Percentiles rank a stretch among this genome's conserved stretches.
phyloP scores from a whole-genome alignment of 345 rosid species.

The Carallia pectinifolia region DNA sequence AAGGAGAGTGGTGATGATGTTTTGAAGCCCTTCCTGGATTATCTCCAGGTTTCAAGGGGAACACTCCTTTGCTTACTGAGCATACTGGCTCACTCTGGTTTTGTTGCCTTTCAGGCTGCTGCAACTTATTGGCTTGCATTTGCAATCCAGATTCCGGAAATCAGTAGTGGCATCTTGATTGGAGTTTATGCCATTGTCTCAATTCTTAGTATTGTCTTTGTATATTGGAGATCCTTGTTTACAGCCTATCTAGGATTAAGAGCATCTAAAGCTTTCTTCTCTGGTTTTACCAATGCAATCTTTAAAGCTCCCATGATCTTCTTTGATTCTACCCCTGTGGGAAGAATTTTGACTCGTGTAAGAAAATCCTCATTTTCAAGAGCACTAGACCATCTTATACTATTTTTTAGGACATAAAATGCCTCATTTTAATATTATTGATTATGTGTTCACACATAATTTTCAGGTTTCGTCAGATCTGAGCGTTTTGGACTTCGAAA shows the following conservation, averaged over 20 bases:
- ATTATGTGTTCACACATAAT: neutral
- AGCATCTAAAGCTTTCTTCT: slow-evolving; percentile 34
- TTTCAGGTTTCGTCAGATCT: slow-evolving; percentile 38
- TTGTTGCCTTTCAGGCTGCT: slow-evolving; percentile 30
- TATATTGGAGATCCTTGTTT: slow-evolving; percentile 15
- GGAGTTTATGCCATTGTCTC: slow-evolving; percentile 23
- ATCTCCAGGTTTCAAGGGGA: slow-evolving; percentile 24
- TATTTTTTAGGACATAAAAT: neutral
- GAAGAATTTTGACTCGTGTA: slow-evolving; percentile 42
- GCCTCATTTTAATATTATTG: neutral
- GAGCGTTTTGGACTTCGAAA: slow-evolving; percentile 28
- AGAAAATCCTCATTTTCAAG: slow-evolving; percentile 4
- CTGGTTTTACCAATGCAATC: slow-evolving; percentile 24
- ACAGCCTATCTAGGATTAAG: slow-evolving; percentile 20
- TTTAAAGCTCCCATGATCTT: slow-evolving; percentile 46
- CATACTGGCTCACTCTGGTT: slow-evolving; percentile 11
- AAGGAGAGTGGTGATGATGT: slow-evolving; percentile 34
- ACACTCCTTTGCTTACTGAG: slow-evolving; percentile 12
- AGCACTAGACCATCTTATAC: neutral
- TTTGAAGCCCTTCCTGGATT: slow-evolving; percentile 31
- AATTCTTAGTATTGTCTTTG: slow-evolving; percentile 14
- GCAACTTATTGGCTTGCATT: slow-evolving; percentile 38
- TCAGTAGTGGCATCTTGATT: slow-evolving; percentile 17
- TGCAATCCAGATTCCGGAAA: slow-evolving; percentile 19
- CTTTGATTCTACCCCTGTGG: slow-evolving; percentile 50